Evolutionary conservation across 2,329 filamentous ascomycete species (phyloP).

Genomic region (Penicillium digitatum): DNA sequence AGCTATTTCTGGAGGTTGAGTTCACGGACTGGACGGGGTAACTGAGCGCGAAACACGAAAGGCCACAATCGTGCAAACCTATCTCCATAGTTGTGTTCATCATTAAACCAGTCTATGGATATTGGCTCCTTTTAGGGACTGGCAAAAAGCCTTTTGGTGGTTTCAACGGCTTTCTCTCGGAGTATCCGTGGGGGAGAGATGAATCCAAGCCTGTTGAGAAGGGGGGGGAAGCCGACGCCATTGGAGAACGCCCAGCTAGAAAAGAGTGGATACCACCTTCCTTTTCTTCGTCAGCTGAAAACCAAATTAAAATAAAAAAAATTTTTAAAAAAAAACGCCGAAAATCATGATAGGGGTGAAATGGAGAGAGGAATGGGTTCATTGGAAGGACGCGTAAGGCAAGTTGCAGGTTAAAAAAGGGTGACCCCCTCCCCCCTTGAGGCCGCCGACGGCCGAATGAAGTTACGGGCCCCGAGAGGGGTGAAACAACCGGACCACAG

Average conservation of each 20-base stretch:
- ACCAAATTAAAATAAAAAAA: neutral
- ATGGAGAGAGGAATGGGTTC: neutral
- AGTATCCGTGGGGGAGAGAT: neutral
- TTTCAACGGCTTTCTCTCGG: conserved; percentile 5
- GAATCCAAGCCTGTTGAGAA: neutral
- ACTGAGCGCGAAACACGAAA: neutral
- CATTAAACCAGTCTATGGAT: neutral
- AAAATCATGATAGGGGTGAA: conserved; percentile 3
- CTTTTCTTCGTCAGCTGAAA: conserved; percentile 2
- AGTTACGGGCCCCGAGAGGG: conserved; percentile 30
- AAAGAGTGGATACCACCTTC: conserved; percentile 11
- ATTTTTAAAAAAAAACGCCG: neutral
- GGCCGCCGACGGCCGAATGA: conserved; percentile 18
- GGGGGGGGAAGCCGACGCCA: neutral
- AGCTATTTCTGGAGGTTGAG: neutral
- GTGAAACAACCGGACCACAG: conserved; percentile 28
- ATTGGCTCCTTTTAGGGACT: neutral
- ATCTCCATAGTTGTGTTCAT: neutral
- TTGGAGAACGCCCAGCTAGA: neutral
- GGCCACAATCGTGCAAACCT: neutral
- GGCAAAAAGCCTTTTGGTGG: neutral
- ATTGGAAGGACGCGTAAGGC: conserved; percentile 29
- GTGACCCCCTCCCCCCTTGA: conserved; percentile 7
- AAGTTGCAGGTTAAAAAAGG: conserved; percentile 23
- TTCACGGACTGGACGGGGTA: neutral